Base-by-base conservation (phyloP, 805 yeast species). In the Saturnispora serradocipensis region DNA sequence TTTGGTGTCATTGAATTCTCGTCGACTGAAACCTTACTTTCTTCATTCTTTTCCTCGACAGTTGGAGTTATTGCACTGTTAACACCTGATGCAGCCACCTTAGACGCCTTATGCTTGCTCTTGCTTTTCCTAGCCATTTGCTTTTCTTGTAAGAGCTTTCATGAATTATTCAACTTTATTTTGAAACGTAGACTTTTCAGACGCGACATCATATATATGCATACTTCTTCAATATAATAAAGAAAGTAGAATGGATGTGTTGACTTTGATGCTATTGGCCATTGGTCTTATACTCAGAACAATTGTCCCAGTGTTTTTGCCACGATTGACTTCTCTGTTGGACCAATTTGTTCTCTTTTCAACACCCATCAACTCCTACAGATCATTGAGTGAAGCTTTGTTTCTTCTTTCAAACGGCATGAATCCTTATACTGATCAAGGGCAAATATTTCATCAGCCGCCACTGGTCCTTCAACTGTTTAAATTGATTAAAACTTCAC, bases 401-500 rank as follows among this genome's bases (percentile, higher is more conserved):
- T 86, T 76, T 58, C 73, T 86, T 48, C 67, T 79, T 51, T 64
- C 72, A 3, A 76, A 81, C 58, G 74, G 73, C 20, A 71, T 85
- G 48, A 74, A 81, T 45, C 80, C 88, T 8, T 91, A 88, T 61
- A 55, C 56, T 16, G 36, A 35, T 4, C 80, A 80, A 54, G 97
- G 97, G 9, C 95, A 95, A 24, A 81, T 89, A 16, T 84, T 84
- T 35, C 91, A 88, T 66, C 96, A 88, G 59, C 81, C 95, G 3
- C 96, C 97, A 3, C 62, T 89, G 18, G 60, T 91, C 22, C 74
- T 88, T 35, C 68, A 73, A 2, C 53, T 80, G 1, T 72, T 84
- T 61, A 69, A 74, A 10, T 46, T 69, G 6, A 44, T 79, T 18
- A 56, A 70, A 16, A 43, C 56, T 57, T 46, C 60, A 55, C 54